phyloP scores from a whole-genome alignment of 1,284 basidiomycete genomes.

The Kwoniella shivajii region DNA sequence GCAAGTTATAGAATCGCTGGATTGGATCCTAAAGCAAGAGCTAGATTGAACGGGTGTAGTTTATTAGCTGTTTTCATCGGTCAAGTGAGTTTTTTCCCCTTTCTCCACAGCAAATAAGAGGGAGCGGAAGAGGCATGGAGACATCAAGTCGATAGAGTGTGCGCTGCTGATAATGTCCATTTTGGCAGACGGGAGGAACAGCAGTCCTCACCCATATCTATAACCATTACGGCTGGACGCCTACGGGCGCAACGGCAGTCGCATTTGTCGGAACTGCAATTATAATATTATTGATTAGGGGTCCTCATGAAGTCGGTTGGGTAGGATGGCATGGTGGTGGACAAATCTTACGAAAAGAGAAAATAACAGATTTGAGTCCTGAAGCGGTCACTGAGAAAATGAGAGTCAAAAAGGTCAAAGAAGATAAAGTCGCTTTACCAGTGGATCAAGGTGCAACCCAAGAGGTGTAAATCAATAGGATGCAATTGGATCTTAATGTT shows the following conservation, averaged over 20 bases:
- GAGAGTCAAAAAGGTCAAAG: slow-evolving; percentile 4
- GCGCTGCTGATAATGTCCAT: neutral
- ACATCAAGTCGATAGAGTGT: neutral
- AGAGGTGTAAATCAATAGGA: no score
- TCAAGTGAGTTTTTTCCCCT: slow-evolving; percentile 26
- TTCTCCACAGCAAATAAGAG: neutral
- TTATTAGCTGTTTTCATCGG: slow-evolving; percentile 58
- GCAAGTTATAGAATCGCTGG: slow-evolving; percentile 55
- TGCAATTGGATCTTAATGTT: no score
- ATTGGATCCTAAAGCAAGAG: slow-evolving; percentile 61
- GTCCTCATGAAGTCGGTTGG: slow-evolving; percentile 46
- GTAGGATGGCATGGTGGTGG: slow-evolving; percentile 47
- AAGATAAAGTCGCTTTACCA: neutral
- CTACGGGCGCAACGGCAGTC: slow-evolving; percentile 60
- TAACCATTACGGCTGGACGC: slow-evolving; percentile 64
- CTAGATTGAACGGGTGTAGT: slow-evolving; percentile 66
- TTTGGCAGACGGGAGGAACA: slow-evolving; percentile 59
- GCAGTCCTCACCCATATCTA: slow-evolving; percentile 66
- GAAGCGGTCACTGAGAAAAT: slow-evolving; percentile 36
- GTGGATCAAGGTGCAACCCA: no score
- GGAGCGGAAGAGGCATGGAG: neutral
- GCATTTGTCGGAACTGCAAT: slow-evolving; percentile 57
- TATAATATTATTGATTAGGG: slow-evolving; percentile 32
- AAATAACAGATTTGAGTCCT: slow-evolving; percentile 35
- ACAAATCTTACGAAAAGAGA: slow-evolving; percentile 30